These are phyloP conservation scores for Ogataea sp. DNA, from an alignment of 805 yeast species.

Conservation along the genomic window DNA sequence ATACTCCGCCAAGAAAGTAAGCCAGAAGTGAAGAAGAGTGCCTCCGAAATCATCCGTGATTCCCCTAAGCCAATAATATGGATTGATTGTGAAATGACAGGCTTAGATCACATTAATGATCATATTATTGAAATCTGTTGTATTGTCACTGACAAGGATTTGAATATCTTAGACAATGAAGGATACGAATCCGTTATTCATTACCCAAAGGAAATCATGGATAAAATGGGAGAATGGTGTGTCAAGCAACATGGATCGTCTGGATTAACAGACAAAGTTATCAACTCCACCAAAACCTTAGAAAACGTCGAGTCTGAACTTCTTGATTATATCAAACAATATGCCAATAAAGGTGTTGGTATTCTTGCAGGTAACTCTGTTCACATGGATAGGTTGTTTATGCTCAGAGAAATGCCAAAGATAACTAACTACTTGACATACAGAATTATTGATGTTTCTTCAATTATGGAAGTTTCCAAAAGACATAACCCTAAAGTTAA, in stretches of 20 bases:
- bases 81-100: conserved; percentile 99
- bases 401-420: conserved; percentile 76
- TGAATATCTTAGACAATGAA: conserved; percentile 55
- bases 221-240: conserved; percentile 86
- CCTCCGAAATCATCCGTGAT: conserved; percentile 3
- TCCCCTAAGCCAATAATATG: conserved; percentile 53
- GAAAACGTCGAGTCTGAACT: conserved; percentile 60
- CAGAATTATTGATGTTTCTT: conserved; percentile 85
- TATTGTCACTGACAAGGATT: conserved; percentile 75
- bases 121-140: conserved; percentile 89
- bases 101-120: conserved; percentile 73
- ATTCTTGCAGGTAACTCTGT: conserved; percentile 87
- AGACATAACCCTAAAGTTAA: conserved; percentile 69
- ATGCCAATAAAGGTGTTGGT: conserved; percentile 50
- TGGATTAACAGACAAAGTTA: conserved; percentile 72
- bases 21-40: background rate
- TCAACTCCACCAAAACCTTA: conserved; percentile 44
- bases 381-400: conserved; percentile 83
- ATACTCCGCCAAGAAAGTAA: too few relatives aligned
- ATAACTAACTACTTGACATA: conserved; percentile 57
- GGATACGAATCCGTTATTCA: conserved; percentile 84
- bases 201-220: conserved; percentile 51
- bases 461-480: conserved; percentile 68
- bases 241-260: conserved; percentile 63
- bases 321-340: conserved; percentile 47